Conservation (phyloP, 257 asterid species). For the Solanum sitiens region DNA sequence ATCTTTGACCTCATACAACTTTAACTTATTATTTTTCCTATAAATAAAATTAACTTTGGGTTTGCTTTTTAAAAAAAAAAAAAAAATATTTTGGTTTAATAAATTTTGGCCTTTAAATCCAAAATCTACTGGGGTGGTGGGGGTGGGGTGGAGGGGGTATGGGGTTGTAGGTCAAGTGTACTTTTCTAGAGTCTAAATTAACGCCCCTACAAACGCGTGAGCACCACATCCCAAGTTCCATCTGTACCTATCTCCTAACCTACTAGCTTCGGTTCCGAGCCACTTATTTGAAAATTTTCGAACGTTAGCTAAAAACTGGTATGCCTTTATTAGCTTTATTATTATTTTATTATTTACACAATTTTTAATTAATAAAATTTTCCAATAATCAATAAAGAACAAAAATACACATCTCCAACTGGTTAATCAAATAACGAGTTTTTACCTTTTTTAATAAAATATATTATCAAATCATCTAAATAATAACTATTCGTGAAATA, state of each 20-base stretch:
- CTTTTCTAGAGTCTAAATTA: neutral
- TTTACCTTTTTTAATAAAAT: neutral
- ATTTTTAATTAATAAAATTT: neutral
- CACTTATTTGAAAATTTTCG: conserved; percentile 51
- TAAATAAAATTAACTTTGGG: too few species aligned
- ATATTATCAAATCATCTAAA: neutral
- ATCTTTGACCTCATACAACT: neutral
- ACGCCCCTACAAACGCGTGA: conserved; percentile 3
- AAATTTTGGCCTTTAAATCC: neutral
- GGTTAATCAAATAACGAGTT: neutral
- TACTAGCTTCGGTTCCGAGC: conserved; percentile 47
- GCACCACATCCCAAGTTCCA: neutral
- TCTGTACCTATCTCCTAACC: conserved; percentile 7
- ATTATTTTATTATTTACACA: neutral
- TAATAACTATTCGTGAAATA: neutral
- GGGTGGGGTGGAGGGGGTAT: fast-evolving
- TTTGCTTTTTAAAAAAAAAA: too few species aligned
- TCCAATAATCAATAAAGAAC: neutral
- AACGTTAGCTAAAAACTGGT: conserved; percentile 33
- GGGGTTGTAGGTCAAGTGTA: neutral
- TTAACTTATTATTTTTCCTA: neutral
- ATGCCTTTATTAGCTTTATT: neutral
- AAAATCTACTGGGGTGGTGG: neutral
- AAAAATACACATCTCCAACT: neutral
- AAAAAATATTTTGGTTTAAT: too few species aligned